phyloP scores from a whole-genome alignment of 2,329 filamentous ascomycete species.

The Lachnellula cervina region DNA sequence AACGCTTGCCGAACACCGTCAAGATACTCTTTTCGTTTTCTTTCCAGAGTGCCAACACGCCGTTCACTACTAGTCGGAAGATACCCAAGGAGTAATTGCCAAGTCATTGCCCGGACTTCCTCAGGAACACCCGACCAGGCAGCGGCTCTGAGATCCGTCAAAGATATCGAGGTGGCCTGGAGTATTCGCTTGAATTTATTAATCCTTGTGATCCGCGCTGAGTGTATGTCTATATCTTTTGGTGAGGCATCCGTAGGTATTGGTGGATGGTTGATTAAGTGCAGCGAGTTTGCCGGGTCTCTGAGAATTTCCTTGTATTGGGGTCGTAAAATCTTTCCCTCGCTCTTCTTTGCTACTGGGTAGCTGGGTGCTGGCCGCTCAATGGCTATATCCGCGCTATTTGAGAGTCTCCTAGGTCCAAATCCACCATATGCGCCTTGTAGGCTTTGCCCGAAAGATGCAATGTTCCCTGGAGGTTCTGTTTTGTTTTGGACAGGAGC shows the following conservation, averaged over 20 bases:
- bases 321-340: constrained; percentile 91
- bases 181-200: constrained; percentile 98
- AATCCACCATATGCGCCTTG: constrained; percentile 35
- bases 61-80: constrained; percentile 95
- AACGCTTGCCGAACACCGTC: constrained; percentile 79
- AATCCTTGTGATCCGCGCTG: constrained; percentile 83
- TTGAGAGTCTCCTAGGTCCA: constrained; percentile 58
- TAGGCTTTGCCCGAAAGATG: constrained; percentile 35
- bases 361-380: constrained; percentile 80
- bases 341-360: constrained; percentile 80
- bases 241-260: constrained; percentile 67
- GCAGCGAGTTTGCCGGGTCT: constrained; percentile 86
- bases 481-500: constrained; percentile 11
- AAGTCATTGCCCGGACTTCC: constrained; percentile 97
- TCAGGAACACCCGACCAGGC: constrained; percentile 94
- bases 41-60: constrained; percentile 80
- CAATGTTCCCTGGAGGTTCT: constrained; percentile 15
- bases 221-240: constrained; percentile 83
- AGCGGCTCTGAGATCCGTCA: constrained; percentile 75
- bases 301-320: constrained; percentile 95
- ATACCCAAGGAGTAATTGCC: constrained; percentile 93
- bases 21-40: constrained; percentile 93
- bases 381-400: constrained; percentile 91
- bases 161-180: constrained; percentile 82
- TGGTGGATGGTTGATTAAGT: constrained; percentile 84